These are phyloP conservation scores for Verticillium klebahnii DNA, from an alignment of 2,329 filamentous ascomycete species.

Conservation along the genomic window DNA sequence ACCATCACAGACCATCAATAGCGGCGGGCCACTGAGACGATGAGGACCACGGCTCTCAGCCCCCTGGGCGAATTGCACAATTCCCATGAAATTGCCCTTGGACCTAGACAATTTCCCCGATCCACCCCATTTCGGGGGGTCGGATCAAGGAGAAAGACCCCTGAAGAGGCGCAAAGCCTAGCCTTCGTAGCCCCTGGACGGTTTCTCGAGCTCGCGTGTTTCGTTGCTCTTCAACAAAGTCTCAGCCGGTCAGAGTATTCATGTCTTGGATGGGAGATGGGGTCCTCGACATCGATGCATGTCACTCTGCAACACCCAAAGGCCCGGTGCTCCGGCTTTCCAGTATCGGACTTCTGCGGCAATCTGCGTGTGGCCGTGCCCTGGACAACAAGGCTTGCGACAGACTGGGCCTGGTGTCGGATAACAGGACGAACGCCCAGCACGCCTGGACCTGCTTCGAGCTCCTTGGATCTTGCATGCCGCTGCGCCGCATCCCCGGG, in stretches of 20 bases:
- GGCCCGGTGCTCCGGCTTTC: no score
- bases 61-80: not conserved
- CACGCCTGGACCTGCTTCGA: not conserved
- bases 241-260: not conserved
- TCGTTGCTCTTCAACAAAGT: not conserved
- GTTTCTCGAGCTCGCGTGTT: not conserved
- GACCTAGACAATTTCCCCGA: constrained; percentile 2
- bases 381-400: no score
- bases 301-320: no score
- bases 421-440: no score
- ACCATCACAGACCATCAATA: not conserved
- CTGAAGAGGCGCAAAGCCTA: not conserved
- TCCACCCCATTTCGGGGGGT: constrained; percentile 1
- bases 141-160: not conserved
- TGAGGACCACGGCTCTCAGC: not conserved
- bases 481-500: not conserved
- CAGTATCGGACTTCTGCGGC: no score
- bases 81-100: constrained; percentile 2
- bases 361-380: no score
- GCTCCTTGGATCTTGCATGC: not conserved
- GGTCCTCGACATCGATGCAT: not conserved
- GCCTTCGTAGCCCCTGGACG: not conserved
- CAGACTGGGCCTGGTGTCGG: no score
- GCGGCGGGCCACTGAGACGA: not conserved
- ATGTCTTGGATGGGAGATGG: not conserved